phyloP scores from a whole-genome alignment of 257 asterid species.

The Lithospermum erythrorhizon region DNA sequence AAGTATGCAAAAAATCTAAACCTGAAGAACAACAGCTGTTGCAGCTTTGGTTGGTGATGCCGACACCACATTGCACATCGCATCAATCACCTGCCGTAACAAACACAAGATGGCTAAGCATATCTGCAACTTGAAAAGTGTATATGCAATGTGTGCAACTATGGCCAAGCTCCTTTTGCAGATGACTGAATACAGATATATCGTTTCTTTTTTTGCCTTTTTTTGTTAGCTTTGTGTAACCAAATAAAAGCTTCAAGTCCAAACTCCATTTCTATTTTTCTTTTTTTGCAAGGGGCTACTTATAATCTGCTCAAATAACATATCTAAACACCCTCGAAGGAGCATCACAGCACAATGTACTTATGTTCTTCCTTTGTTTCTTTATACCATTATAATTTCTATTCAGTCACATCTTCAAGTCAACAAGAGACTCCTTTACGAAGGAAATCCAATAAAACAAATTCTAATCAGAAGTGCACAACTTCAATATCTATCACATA shows the following conservation, averaged over 20 bases:
- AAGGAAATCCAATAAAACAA: too few relatives aligned
- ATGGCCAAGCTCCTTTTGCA: not conserved
- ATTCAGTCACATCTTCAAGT: too few relatives aligned
- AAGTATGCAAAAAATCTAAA: conserved; percentile 47
- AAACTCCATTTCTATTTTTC: too few relatives aligned
- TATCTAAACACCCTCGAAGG: not conserved
- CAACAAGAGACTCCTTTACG: too few relatives aligned
- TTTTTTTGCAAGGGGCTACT: not conserved
- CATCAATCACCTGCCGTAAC: conserved; percentile 79
- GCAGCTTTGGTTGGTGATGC: conserved; percentile 97
- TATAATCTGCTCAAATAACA: too few relatives aligned
- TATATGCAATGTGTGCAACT: not conserved
- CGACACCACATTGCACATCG: conserved; percentile 90
- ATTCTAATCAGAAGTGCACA: too few relatives aligned
- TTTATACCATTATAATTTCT: too few relatives aligned
- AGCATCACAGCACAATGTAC: too few relatives aligned
- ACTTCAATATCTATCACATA: too few relatives aligned
- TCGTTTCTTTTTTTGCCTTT: not conserved
- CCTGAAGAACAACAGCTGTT: conserved; percentile 98
- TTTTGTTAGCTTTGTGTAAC: not conserved
- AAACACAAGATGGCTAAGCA: conserved; percentile 4
- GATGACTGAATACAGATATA: not conserved
- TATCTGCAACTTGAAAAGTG: not conserved
- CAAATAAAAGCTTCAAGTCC: too few relatives aligned
- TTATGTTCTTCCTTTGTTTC: too few relatives aligned